These are phyloP conservation scores for Phytopythium delawarense DNA, from an alignment of 352 stramenopile genomes.

Conservation along the genomic window DNA sequence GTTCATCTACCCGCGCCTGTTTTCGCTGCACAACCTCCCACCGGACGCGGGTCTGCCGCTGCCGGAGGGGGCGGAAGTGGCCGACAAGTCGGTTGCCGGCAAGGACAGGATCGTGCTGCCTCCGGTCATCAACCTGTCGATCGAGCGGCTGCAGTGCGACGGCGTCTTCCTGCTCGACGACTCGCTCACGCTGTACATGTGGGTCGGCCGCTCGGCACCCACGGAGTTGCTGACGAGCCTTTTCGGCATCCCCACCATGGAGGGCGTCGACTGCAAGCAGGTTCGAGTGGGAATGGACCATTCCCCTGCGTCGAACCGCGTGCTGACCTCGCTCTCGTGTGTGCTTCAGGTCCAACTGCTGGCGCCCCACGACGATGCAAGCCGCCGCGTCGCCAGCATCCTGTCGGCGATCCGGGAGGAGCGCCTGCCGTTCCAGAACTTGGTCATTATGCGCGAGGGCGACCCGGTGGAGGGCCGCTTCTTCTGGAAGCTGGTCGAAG, in stretches of 20 bases:
- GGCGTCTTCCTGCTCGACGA: constrained; percentile 98
- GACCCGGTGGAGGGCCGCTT: constrained; percentile 93
- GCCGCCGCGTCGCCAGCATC: constrained; percentile 84
- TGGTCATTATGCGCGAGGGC: constrained; percentile 94
- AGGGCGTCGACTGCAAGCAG: constrained; percentile 91
- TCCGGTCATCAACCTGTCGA: constrained; percentile 92
- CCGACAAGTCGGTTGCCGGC: constrained; percentile 53
- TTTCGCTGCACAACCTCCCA: constrained; percentile 92
- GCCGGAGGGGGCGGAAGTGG: constrained; percentile 13
- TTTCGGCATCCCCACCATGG: constrained; percentile 93
- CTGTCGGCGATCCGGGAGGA: constrained; percentile 88
- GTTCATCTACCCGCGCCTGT: constrained; percentile 98
- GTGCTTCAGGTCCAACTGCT: constrained; percentile 59
- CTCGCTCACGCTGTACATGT: constrained; percentile 94
- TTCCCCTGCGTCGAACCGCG: background rate
- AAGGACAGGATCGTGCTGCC: constrained; percentile 83
- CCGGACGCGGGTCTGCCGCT: constrained; percentile 68
- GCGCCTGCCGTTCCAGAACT: constrained; percentile 70
- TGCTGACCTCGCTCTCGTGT: background rate
- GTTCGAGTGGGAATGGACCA: constrained; percentile 16
- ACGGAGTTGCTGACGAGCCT: constrained; percentile 87
- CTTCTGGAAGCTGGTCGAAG: constrained; percentile 98
- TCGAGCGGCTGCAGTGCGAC: constrained; percentile 91
- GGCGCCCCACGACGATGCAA: constrained; percentile 81
- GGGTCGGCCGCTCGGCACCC: constrained; percentile 91